Evolutionary conservation across 345 rosid genomes (phyloP).

Genomic region (Euphorbia tirucalli): DNA sequence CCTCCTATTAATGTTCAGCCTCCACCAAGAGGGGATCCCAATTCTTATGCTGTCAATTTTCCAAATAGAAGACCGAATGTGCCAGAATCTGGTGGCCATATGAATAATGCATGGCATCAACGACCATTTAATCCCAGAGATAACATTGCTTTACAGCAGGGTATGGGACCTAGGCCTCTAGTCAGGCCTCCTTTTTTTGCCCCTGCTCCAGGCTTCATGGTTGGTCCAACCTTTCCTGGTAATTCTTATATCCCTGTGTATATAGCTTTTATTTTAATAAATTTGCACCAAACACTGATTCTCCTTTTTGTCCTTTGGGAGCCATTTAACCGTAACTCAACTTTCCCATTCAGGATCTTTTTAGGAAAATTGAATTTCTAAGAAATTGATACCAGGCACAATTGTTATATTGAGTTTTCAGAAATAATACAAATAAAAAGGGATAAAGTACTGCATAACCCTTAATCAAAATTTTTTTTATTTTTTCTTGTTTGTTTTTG

Average conservation of each 20-base stretch:
- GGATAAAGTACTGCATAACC: too few relatives aligned
- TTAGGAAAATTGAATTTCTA: neutral
- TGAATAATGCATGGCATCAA: slow-evolving; percentile 62
- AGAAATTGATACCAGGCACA: neutral
- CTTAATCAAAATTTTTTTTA: too few relatives aligned
- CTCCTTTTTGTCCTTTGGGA: neutral
- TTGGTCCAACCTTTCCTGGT: slow-evolving; percentile 80
- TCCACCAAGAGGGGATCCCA: slow-evolving; percentile 60
- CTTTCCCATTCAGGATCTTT: neutral
- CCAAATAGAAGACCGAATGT: slow-evolving; percentile 47
- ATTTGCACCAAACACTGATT: neutral
- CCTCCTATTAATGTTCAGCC: slow-evolving; percentile 53
- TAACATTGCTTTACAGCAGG: slow-evolving; percentile 54
- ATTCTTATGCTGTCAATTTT: slow-evolving; percentile 38
- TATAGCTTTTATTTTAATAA: slow-evolving; percentile 5
- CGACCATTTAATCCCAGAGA: slow-evolving; percentile 52
- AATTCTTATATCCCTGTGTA: slow-evolving; percentile 28
- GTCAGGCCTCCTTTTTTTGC: slow-evolving; percentile 57
- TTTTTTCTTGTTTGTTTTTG: too few relatives aligned
- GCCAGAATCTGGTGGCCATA: slow-evolving; percentile 46
- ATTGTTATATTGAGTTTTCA: too few relatives aligned
- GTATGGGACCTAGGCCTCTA: slow-evolving; percentile 65
- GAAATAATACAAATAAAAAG: too few relatives aligned
- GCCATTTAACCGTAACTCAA: neutral
- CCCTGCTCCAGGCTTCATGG: slow-evolving; percentile 69